Conservation (phyloP, 148 eudicot genomes). For the Chenopodium album region DNA sequence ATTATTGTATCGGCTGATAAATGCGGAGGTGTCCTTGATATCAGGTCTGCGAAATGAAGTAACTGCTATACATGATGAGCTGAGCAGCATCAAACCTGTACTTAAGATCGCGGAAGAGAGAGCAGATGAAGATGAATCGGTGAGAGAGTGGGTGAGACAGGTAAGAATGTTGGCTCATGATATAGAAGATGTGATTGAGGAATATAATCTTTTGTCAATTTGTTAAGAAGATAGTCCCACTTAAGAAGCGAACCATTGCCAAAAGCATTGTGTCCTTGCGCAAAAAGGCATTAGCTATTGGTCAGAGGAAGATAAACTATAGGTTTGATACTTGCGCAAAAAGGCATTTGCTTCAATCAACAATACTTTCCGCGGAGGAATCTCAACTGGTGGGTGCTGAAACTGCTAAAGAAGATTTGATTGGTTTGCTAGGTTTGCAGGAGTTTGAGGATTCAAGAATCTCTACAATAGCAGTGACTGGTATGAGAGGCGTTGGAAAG, state of each 20-base stretch:
- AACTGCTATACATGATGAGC: background rate
- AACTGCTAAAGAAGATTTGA: conserved; percentile 1
- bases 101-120: background rate
- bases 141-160: conserved; percentile 19
- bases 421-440: conserved; percentile 2
- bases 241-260: background rate
- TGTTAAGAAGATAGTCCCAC: background rate
- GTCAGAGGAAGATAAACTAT: background rate
- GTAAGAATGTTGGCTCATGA: conserved; percentile 25
- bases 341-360: too few relatives aligned
- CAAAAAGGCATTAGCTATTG: background rate
- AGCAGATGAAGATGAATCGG: background rate
- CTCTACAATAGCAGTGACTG: conserved; percentile 19
- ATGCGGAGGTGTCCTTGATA: background rate
- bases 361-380: background rate
- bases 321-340: too few relatives aligned
- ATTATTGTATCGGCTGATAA: background rate
- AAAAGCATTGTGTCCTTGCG: conserved; percentile 3
- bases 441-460: background rate
- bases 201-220: background rate
- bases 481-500: conserved; percentile 37
- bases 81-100: background rate
- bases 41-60: background rate
- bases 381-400: conserved; percentile 11
- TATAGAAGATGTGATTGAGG: conserved; percentile 30